Base-by-base conservation (phyloP, 352 stramenopile species). In the Globisporangium emineosum region DNA sequence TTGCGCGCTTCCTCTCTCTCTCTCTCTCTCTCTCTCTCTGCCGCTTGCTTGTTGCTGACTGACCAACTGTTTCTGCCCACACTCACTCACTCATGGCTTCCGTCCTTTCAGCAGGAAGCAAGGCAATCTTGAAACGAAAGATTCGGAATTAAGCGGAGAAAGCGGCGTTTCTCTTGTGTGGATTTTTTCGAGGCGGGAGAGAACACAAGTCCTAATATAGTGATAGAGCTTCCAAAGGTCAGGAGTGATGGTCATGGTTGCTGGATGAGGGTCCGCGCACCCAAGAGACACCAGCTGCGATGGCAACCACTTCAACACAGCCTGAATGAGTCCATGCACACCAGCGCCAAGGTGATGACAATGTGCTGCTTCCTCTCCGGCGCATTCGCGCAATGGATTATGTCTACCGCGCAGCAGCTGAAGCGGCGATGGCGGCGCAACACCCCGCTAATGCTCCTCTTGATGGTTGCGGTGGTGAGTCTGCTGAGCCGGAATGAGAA, bases 81-180 rank as follows among this genome's bases (percentile, higher is more conserved):
- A n/a, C 15, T 9, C 33, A 10, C 33, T 10, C 47, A n/a, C 45
- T 29, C 19, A 57, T 57, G 25, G 47, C 25, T 57, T 57, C 15
- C 33, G 47, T 59, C 17, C 19, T 30, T 47, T 43, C 52, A 58
- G 29, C 53, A 50, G 35, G 60, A 35, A 29, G 35, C 32, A 40
- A 30, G 15, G 40, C 57, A 62, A 67, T 62, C 53, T 67, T 67
- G 53, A 62, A 62, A 37, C 25, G 57, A 55, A 67, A 62, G 53
- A 62, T 67, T 67, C 53, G 53, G 42, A 62, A 32, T 57, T 67
- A 40, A 57, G 29, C 53, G 62, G 21, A 15, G 12, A n/a, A 0
- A 45, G 17, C 37, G 13, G 21, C 55, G 55, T 61, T 61, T 61
- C 55, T 49, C 12, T 43, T 40, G 29, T 29, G 52, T 58, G 52